Evolutionary conservation across 2,329 filamentous ascomycete genomes (phyloP), one percentile per base, ranked within the genome.

Genomic region (Cytospora piceae): DNA sequence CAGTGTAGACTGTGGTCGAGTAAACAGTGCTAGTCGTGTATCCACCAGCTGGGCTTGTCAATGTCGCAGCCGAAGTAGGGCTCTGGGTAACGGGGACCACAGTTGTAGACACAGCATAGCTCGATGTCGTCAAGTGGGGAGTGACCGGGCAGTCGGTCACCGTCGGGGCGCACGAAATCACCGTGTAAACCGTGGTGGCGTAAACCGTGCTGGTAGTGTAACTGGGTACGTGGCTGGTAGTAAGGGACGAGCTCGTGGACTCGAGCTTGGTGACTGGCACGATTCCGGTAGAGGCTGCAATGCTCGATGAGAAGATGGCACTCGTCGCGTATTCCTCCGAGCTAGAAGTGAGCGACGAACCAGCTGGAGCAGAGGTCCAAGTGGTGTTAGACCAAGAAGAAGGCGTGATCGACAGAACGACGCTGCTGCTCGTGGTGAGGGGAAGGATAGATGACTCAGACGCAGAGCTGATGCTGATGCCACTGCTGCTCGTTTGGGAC

Each of bases 111-210:
- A 77, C 60, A 24, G 75, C 64, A 51, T 78, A 73, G n/a, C 70
- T 68, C 37, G 75, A 70, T 9, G 76, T 78, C 15, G 73, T 73
- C 51, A 76, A 70, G 34, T 71, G 84, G 86, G 67, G 79, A 80
- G 78, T 78, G 84, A 73, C 85, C 73, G 51, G 77, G 71, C 78
- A 80, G 75, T 78, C 71, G 39, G 71, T 73, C 4, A 80, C 74
- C 20, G 72, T 72, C 20, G 84, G 77, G 57, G 79, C 80, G 74
- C 85, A 87, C 51, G 81, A 82, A 72, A 82, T 86, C 74, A 87
- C 78, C 69, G 85, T 88, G 68, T 83, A 79, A 68, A 85, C 72
- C 17, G 69, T 69, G 22, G 77, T 80, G 59, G 75, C 76, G 72
- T 74, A 80, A 61, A 81, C 73, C n/a, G 77, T 78, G 62, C 76